A percentile compares a stretch with the other conserved stretches of the same genome.
phyloP scores from a whole-genome alignment of 441 rosid species.

The Gossypium davidsonii region DNA sequence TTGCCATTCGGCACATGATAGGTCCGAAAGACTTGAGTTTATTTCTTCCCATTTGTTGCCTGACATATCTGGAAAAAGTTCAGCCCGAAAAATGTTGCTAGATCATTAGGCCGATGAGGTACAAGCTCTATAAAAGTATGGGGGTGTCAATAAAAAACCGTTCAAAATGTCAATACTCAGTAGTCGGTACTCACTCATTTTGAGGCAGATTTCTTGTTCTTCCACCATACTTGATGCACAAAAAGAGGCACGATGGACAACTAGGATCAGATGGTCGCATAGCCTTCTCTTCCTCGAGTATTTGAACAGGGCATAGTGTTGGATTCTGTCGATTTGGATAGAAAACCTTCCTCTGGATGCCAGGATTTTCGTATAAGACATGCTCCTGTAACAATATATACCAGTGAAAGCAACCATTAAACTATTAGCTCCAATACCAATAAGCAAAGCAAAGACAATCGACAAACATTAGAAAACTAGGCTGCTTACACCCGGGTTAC shows the following conservation, averaged over 20 bases:
- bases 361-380: slow-evolving; percentile 49
- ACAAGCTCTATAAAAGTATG: neutral
- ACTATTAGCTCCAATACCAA: neutral
- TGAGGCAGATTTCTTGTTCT: slow-evolving; percentile 61
- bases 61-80: slow-evolving; percentile 41
- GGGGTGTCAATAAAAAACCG: neutral
- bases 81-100: neutral
- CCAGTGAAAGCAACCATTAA: neutral
- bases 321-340: slow-evolving; percentile 43
- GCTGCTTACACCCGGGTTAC: slow-evolving; percentile 44
- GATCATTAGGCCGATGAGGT: slow-evolving; percentile 7
- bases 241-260: slow-evolving; percentile 55
- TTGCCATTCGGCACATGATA: slow-evolving; percentile 43
- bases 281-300: slow-evolving; percentile 54
- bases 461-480: neutral
- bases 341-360: slow-evolving; percentile 39
- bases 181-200: slow-evolving; percentile 42
- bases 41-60: slow-evolving; percentile 66
- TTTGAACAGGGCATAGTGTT: slow-evolving; percentile 45
- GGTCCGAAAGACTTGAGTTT: slow-evolving; percentile 62
- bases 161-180: slow-evolving; percentile 10
- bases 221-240: slow-evolving; percentile 64
- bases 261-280: slow-evolving; percentile 53
- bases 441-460: neutral
- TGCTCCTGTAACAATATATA: slow-evolving; percentile 36